Evolutionary conservation across 805 yeast genomes (phyloP).

Genomic region (Isabelozyma rhagii): DNA sequence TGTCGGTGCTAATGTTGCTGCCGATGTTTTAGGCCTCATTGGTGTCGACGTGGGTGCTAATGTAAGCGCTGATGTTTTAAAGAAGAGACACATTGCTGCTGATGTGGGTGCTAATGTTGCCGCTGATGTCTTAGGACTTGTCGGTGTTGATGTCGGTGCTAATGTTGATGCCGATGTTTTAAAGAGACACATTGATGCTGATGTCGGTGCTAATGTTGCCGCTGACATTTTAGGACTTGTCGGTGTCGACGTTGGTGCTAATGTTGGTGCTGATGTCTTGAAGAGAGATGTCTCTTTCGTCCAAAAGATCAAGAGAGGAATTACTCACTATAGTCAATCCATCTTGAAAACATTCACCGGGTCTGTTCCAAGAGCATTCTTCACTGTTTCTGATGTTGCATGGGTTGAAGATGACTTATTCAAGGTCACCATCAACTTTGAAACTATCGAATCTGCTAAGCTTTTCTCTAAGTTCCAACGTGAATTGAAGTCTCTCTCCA

Average conservation of each 20-base stretch:
- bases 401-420: constrained; percentile 12
- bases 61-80: neutral
- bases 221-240: constrained; percentile 5
- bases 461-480: constrained; percentile 8
- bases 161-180: constrained; percentile 4
- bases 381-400: constrained; percentile 18
- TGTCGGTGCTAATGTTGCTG: too few relatives aligned
- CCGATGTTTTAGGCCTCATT: too few relatives aligned
- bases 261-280: constrained; percentile 3
- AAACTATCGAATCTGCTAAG: constrained; percentile 11
- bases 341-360: constrained; percentile 5
- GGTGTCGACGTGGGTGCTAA: too few relatives aligned
- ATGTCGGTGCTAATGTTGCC: constrained; percentile 2
- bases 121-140: neutral
- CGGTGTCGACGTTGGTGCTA: constrained; percentile 7
- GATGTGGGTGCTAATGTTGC: constrained; percentile 6
- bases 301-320: constrained; percentile 2
- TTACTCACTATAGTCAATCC: constrained; percentile 6
- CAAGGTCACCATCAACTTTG: constrained; percentile 16
- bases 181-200: constrained; percentile 6
- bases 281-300: constrained; percentile 1
- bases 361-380: constrained; percentile 18
- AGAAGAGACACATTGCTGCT: constrained; percentile 13
- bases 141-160: constrained; percentile 4
- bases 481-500: constrained; percentile 5